Percentiles rank a stretch among this genome's conserved stretches.
phyloP scores from a whole-genome alignment of 345 rosid species.

The Eucalyptus regnans region DNA sequence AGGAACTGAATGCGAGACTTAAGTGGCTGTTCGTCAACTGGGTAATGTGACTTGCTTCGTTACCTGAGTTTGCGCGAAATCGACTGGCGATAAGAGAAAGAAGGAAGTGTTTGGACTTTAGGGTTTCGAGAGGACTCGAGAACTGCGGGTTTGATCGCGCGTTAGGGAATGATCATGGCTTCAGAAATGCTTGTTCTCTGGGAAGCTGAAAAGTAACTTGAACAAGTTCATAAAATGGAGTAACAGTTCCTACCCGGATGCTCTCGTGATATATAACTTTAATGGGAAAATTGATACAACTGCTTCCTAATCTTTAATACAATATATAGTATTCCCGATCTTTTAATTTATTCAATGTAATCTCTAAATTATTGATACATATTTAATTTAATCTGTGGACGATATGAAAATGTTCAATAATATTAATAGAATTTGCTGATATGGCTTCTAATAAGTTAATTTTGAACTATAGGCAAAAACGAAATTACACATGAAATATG shows the following conservation, averaged over 20 bases:
- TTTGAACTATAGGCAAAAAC: background rate
- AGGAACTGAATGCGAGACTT: background rate
- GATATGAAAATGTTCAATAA: too few species aligned
- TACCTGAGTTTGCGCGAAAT: background rate
- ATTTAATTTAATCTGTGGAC: background rate
- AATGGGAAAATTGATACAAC: background rate
- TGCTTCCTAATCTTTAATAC: background rate
- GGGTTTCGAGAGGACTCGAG: background rate
- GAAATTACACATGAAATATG: too few species aligned
- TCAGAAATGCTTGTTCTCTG: background rate
- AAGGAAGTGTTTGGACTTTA: rapidly evolving
- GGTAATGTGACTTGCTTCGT: background rate
- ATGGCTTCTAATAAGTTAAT: rapidly evolving
- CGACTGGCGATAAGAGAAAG: background rate
- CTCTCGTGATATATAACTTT: background rate
- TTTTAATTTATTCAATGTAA: background rate
- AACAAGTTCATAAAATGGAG: background rate
- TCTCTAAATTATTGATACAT: rapidly evolving
- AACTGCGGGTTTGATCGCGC: background rate
- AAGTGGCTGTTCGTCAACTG: background rate
- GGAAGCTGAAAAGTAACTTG: background rate
- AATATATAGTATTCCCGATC: rapidly evolving
- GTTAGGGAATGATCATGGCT: background rate
- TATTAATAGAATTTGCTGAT: rapidly evolving
- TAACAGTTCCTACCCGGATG: rapidly evolving